Evolutionary conservation across 495 filamentous ascomycete genomes (phyloP), one percentile per base, ranked within the genome.

Genomic region (Trichocladium uniseriatum): DNA sequence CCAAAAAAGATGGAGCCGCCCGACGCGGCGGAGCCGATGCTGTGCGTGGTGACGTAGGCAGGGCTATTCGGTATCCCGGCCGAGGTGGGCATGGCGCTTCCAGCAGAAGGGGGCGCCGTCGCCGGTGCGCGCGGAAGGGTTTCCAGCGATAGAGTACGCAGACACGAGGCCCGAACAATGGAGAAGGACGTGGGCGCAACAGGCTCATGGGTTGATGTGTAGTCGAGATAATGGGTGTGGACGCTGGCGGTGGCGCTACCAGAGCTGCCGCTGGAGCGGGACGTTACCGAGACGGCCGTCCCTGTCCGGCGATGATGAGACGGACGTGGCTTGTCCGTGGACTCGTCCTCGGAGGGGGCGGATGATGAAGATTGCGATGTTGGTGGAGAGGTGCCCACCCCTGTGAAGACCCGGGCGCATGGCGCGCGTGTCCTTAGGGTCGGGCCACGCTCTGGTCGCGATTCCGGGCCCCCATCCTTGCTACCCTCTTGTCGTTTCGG

Each of bases 71-170:
- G 64, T 14, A 64, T 65, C 29, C 56, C 52, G 29, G 61, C 51
- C 15, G 71, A 62, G 6, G 65, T 63, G 0, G 69, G 67, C 28
- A 64, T 45, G 35, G 70, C 60, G 27, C 57, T 60, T 38, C 50
- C 34, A 18, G 58, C 41, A 20, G 50, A 38, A 38, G 62, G 21
- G 47, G 60, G 18, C 42, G 45, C 41, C 11, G 68, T 67, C 22
- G 68, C 64, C 4, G 70, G 69, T 19, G 73, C 79, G 14, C 82
- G 83, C 4, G 91, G 90, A 1, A 94, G 79, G 3, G 82, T 82
- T 58, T 96, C 90, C 53, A 85, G 83, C 34, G 86, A 91, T 16
- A 95, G 74, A 0, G 90, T 89, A 47, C 89, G 85, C 53, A 96
- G 79, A 49, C 84, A 91, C 6, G 87, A 87, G 41, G 86, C 82